Evolutionary conservation across 495 filamentous ascomycete genomes (phyloP).

Genomic region (Amniculicola lignicola): DNA sequence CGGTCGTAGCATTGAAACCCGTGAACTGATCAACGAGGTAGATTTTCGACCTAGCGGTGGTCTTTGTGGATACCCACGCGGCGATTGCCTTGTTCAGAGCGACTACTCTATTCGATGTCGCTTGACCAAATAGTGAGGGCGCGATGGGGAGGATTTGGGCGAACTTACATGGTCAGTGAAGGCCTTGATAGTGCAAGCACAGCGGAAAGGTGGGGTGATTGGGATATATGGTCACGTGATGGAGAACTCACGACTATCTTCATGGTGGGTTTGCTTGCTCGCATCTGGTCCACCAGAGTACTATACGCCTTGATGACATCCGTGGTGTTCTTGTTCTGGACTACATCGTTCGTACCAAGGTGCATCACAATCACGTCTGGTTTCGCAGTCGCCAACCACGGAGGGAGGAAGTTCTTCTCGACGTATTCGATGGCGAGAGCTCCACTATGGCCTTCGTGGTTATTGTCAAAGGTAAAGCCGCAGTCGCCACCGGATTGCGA

Average conservation of each 20-base stretch:
- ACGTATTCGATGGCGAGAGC: conserved; percentile 14
- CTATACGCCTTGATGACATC: conserved; percentile 20
- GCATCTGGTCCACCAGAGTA: conserved; percentile 21
- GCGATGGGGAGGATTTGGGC: conserved; percentile 19
- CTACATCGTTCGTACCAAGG: conserved; percentile 28
- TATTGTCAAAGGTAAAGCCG: too few species aligned
- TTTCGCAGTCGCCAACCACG: conserved; percentile 5
- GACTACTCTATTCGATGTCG: conserved; percentile 5
- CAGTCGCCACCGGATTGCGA: conserved; percentile 13
- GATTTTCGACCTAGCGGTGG: conserved; percentile 2
- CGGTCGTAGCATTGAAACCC: conserved; percentile 16
- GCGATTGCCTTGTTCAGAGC: conserved; percentile 24
- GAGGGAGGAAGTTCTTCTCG: conserved; percentile 12
- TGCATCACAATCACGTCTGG: conserved; percentile 29
- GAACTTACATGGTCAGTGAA: too few species aligned
- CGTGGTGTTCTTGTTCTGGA: background rate
- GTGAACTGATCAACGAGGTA: conserved; percentile 18
- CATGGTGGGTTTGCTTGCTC: conserved; percentile 13
- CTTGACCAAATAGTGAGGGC: background rate
- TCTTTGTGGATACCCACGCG: conserved; percentile 9
- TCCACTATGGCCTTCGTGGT: conserved; percentile 29
- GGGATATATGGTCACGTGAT: too few species aligned
- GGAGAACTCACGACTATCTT: conserved; percentile 20
- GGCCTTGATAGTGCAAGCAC: too few species aligned
- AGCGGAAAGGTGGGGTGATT: too few species aligned